Percentiles rank a stretch among this genome's conserved stretches.
Conservation (phyloP, 2,329 filamentous ascomycete species). For the Fusarium bulbicola region DNA sequence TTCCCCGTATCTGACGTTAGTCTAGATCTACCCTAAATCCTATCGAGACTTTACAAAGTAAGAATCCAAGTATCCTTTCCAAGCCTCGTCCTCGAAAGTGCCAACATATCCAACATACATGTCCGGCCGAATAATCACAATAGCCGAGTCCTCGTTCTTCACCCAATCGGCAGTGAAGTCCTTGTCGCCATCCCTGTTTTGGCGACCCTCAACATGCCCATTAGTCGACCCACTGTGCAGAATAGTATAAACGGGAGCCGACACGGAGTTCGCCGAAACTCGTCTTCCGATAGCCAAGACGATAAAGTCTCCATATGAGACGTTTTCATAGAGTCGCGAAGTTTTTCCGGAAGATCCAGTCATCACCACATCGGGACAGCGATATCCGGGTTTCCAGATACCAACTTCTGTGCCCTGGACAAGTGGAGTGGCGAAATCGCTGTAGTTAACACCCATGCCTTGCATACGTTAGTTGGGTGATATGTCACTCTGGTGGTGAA, state of each 20-base stretch:
- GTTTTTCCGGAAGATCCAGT: neutral
- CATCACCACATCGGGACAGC: constrained; percentile 20
- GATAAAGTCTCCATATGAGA: constrained; percentile 7
- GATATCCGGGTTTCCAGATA: constrained; percentile 26
- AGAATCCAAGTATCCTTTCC: constrained; percentile 9
- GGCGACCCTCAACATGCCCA: neutral
- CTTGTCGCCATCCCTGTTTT: neutral
- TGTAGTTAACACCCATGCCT: constrained; percentile 30
- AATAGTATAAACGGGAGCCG: neutral
- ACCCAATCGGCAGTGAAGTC: constrained; percentile 16
- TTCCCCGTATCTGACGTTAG: too few species aligned
- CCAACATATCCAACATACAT: constrained; percentile 34
- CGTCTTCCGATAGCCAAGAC: neutral
- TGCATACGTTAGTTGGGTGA: neutral
- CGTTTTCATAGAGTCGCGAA: neutral
- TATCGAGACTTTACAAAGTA: neutral
- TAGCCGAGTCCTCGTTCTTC: neutral
- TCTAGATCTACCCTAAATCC: neutral
- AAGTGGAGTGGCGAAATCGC: constrained; percentile 15
- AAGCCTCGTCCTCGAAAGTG: neutral
- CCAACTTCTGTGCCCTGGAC: constrained; percentile 1
- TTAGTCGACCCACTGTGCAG: neutral
- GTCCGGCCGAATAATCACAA: constrained; percentile 29
- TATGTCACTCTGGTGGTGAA: neutral
- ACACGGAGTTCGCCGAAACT: neutral